Evolutionary conservation across 805 yeast species (phyloP).

Genomic region (Pichia gijzeniarum): DNA sequence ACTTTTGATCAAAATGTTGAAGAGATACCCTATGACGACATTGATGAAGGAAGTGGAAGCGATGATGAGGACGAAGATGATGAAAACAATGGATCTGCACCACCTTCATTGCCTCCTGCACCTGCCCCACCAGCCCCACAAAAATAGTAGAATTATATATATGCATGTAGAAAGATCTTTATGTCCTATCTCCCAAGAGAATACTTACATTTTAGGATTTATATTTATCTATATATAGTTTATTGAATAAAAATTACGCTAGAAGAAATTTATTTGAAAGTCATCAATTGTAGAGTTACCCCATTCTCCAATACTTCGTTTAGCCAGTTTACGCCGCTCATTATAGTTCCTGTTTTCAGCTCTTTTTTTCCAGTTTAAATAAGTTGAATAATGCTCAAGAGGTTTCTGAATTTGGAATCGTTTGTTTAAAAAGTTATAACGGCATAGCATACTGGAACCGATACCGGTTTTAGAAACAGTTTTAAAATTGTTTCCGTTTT

Average conservation of each 20-base stretch:
- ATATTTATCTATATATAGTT: not conserved
- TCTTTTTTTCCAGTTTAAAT: conserved; percentile 15
- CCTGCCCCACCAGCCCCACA: not conserved
- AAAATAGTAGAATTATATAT: not conserved
- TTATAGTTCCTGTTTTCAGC: not conserved
- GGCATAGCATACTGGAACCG: conserved; percentile 11
- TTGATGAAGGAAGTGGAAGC: conserved; percentile 24
- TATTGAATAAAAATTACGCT: not conserved
- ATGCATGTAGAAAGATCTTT: no score
- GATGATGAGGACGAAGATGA: conserved; percentile 15
- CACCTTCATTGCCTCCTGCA: not conserved
- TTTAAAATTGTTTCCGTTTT: conserved; percentile 49
- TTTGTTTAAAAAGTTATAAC: conserved; percentile 11
- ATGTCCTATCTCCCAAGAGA: no score
- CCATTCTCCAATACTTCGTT: conserved; percentile 14
- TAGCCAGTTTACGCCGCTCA: not conserved
- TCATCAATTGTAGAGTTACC: conserved; percentile 11
- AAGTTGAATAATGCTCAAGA: conserved; percentile 2
- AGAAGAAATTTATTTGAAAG: conserved; percentile 3
- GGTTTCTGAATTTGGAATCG: not conserved
- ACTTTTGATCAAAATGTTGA: conserved; percentile 33
- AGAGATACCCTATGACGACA: conserved; percentile 34
- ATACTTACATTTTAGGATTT: not conserved
- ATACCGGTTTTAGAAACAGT: conserved; percentile 37
- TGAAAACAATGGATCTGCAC: not conserved